phyloP scores from a whole-genome alignment of 1,284 basidiomycete species.

The Papiliotrema nemorosa region DNA sequence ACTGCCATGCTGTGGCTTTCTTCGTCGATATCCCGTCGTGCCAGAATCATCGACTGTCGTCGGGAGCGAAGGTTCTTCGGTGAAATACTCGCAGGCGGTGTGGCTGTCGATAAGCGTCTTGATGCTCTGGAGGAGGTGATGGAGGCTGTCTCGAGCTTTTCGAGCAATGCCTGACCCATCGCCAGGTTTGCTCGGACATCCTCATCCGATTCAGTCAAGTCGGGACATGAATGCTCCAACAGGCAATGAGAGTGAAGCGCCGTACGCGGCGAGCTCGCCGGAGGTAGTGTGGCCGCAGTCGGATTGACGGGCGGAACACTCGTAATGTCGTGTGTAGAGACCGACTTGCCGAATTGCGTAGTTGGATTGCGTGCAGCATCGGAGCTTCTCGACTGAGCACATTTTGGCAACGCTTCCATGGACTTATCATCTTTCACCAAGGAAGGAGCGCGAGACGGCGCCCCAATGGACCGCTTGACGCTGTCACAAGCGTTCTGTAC shows the following conservation, averaged over 20 bases:
- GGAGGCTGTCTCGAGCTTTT: constrained; percentile 13
- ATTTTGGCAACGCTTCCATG: too few species aligned
- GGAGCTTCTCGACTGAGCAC: too few species aligned
- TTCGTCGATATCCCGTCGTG: constrained; percentile 4
- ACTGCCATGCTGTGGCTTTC: constrained; percentile 34
- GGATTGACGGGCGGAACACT: too few species aligned
- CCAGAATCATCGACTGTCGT: too few species aligned
- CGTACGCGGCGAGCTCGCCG: not conserved
- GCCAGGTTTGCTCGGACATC: constrained; percentile 3
- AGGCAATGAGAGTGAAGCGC: not conserved
- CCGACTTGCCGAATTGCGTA: too few species aligned
- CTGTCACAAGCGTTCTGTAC: constrained; percentile 21
- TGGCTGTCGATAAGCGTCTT: too few species aligned
- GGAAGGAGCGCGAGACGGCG: not conserved
- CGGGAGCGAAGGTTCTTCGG: too few species aligned
- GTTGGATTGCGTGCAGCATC: too few species aligned
- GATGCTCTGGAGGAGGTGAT: not conserved
- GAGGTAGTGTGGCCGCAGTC: too few species aligned
- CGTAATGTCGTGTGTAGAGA: too few species aligned
- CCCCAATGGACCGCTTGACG: constrained; percentile 26
- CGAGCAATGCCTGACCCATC: constrained; percentile 14
- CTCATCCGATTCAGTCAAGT: not conserved
- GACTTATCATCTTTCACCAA: too few species aligned
- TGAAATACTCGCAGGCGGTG: too few species aligned
- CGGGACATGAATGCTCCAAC: not conserved